A percentile compares a stretch with the other conserved stretches of the same genome.
Conservation (phyloP, 2,329 filamentous ascomycete species). For the Penicillium sp. region DNA sequence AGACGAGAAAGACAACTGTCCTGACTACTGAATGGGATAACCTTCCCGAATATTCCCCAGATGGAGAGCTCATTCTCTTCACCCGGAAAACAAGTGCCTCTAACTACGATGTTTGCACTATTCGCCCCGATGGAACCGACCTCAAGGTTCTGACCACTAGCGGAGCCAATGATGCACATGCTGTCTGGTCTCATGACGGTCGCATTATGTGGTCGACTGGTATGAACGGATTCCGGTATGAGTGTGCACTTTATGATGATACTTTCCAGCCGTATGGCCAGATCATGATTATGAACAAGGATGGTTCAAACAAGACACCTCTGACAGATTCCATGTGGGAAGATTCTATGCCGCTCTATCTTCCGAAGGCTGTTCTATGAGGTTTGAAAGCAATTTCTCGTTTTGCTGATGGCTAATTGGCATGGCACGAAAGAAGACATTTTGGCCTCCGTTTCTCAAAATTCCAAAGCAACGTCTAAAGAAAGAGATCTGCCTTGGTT, state of each 20-base stretch:
- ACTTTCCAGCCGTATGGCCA: conserved; percentile 50
- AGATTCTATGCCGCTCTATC: conserved; percentile 30
- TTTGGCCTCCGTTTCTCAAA: too few relatives aligned
- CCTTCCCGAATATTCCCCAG: conserved; percentile 10
- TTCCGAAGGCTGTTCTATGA: conserved; percentile 12
- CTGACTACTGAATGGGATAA: conserved; percentile 18
- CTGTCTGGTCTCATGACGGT: conserved; percentile 45
- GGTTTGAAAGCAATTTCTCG: neutral
- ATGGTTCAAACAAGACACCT: conserved; percentile 35
- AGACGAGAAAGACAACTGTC: conserved; percentile 2
- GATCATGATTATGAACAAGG: conserved; percentile 45
- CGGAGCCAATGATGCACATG: conserved; percentile 42
- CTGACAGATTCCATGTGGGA: conserved; percentile 33
- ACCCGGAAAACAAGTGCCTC: conserved; percentile 13
- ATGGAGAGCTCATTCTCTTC: conserved; percentile 17
- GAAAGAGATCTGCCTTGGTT: too few relatives aligned
- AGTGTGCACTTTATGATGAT: conserved; percentile 42
- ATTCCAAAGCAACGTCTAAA: too few relatives aligned
- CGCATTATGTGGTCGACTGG: conserved; percentile 45
- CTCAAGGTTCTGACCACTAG: conserved; percentile 18
- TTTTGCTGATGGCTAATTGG: neutral
- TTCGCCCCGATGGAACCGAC: conserved; percentile 42
- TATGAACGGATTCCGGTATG: conserved; percentile 47
- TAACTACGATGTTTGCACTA: conserved; percentile 36
- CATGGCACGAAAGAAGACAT: too few relatives aligned